phyloP scores from a whole-genome alignment of 2,329 filamentous ascomycete genomes.

The Alternaria metachromatica region DNA sequence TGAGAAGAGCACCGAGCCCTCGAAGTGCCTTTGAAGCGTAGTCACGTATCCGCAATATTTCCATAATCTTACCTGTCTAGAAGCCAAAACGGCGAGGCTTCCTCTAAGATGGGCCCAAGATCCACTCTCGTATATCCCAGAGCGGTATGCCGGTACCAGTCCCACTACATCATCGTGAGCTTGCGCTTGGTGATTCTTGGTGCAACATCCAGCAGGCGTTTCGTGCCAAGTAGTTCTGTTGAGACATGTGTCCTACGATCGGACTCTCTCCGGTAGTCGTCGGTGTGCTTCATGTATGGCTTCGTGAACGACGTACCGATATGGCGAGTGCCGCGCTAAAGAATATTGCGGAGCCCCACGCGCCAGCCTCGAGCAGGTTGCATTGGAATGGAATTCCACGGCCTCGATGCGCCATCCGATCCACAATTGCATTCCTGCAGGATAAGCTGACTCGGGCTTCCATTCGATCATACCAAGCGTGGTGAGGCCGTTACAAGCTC shows the following conservation, averaged over 20 bases:
- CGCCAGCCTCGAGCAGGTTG: background rate
- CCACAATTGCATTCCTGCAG: background rate
- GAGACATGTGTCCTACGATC: background rate
- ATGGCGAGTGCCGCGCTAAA: conserved; percentile 1
- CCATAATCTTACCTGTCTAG: background rate
- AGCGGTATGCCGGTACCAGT: conserved; percentile 5
- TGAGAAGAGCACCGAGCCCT: background rate
- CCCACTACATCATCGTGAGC: background rate
- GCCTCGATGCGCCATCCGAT: conserved; percentile 4
- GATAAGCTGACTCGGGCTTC: conserved; percentile 4
- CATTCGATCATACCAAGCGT: conserved; percentile 3
- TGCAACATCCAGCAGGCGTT: background rate
- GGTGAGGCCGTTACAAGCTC: conserved; percentile 11
- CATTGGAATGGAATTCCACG: conserved; percentile 10
- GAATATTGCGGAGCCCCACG: conserved; percentile 1
- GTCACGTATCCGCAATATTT: background rate
- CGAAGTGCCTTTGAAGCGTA: background rate
- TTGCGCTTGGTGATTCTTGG: background rate
- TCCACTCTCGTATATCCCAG: conserved; percentile 11
- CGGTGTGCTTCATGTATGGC: background rate
- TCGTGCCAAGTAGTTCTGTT: background rate
- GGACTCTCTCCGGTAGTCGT: background rate
- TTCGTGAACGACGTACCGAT: conserved; percentile 3
- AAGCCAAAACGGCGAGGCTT: background rate
- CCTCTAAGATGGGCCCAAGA: conserved; percentile 6